Conservation (phyloP, 345 rosid genomes). For the Alliaria petiolata region DNA sequence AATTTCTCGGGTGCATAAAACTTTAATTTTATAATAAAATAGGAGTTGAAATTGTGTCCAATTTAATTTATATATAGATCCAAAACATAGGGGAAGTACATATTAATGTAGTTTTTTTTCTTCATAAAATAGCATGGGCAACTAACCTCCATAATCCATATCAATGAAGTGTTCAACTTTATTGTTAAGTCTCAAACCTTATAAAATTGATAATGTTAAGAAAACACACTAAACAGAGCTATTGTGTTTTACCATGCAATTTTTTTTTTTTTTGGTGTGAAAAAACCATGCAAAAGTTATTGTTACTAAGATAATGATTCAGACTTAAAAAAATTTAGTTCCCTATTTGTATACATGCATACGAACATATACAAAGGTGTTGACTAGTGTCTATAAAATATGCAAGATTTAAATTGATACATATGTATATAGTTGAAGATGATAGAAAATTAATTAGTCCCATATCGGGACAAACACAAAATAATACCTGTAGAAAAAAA, state of each 20-base stretch:
- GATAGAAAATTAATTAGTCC: not conserved
- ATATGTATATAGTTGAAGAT: too few species aligned
- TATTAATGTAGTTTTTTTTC: not conserved
- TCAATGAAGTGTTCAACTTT: not conserved
- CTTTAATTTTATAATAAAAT: slow-evolving; percentile 4
- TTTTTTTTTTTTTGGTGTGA: too few species aligned
- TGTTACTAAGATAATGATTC: not conserved
- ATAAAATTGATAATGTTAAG: not conserved
- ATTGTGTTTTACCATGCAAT: too few species aligned
- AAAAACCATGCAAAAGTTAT: not conserved
- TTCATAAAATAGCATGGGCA: not conserved
- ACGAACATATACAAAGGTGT: not conserved
- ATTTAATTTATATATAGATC: not conserved
- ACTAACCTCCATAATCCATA: slow-evolving; percentile 10
- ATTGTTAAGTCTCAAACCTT: not conserved
- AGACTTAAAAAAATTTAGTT: not conserved
- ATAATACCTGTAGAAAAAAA: not conserved
- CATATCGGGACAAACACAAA: not conserved
- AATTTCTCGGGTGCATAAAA: slow-evolving; percentile 20
- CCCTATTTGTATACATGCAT: not conserved
- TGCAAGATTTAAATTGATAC: too few species aligned
- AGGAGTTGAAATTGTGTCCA: slow-evolving; percentile 30
- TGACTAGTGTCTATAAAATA: not conserved
- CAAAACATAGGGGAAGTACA: slow-evolving; percentile 2
- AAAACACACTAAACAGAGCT: not conserved